A percentile compares a stretch with the other conserved stretches of the same genome.
Evolutionary conservation across 164 flowering plant genomes (phyloP).

Genomic region (Pachysandra terminalis): DNA sequence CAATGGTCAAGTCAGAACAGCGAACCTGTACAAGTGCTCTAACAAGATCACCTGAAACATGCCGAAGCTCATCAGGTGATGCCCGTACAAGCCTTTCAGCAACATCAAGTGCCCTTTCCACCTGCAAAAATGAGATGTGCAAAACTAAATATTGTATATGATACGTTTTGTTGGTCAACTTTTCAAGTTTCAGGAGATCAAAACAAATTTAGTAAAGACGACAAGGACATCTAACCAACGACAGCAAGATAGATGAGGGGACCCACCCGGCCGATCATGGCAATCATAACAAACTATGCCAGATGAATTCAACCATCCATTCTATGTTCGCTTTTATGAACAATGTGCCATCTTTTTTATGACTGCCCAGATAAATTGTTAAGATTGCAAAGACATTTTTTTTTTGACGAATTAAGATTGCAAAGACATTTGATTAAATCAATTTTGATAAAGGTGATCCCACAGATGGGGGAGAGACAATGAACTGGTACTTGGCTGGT

Average conservation of each 20-base stretch:
- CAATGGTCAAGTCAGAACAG: slow-evolving; percentile 77
- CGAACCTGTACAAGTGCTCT: slow-evolving; percentile 83
- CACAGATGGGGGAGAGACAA: not conserved
- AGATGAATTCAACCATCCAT: too few relatives aligned
- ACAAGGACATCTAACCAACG: not conserved
- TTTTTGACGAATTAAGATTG: too few relatives aligned
- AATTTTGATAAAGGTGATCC: not conserved
- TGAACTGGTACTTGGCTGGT: not conserved
- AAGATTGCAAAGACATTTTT: not conserved
- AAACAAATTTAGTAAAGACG: not conserved
- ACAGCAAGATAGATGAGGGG: not conserved
- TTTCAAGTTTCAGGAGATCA: not conserved
- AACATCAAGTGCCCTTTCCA: slow-evolving; percentile 86
- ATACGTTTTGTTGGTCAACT: not conserved
- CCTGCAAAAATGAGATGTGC: slow-evolving; percentile 41
- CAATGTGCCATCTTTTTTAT: too few relatives aligned
- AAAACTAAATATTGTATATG: not conserved
- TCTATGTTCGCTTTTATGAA: too few relatives aligned
- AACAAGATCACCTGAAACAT: slow-evolving; percentile 69
- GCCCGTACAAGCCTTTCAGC: slow-evolving; percentile 89
- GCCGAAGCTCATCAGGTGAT: slow-evolving; percentile 83
- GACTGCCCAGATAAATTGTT: not conserved
- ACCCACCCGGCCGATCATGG: too few relatives aligned
- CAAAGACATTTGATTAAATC: not conserved
- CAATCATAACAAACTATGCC: too few relatives aligned